Percentiles rank a stretch among this genome's conserved stretches.
Conservation (phyloP, 2,329 filamentous ascomycete species). For the Diaporthe sp. region DNA sequence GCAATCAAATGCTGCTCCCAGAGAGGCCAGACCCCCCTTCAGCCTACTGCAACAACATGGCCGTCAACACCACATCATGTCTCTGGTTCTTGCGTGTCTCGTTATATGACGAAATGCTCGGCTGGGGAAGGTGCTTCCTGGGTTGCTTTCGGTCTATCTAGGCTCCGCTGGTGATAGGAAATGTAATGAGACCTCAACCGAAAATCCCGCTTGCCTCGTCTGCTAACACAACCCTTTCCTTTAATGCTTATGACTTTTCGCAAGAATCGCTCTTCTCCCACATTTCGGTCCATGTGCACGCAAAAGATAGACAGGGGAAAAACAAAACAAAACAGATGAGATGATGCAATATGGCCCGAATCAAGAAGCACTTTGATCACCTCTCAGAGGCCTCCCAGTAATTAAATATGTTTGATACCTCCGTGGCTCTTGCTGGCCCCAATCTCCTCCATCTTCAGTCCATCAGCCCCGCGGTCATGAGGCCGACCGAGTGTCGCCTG, state of each 20-base stretch:
- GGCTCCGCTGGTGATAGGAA: slow-evolving; percentile 36
- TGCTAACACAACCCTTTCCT: slow-evolving; percentile 23
- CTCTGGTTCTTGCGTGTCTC: neutral
- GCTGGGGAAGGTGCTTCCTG: slow-evolving; percentile 34
- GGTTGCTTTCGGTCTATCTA: slow-evolving; percentile 38
- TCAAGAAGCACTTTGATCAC: slow-evolving; percentile 45
- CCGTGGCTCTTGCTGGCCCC: slow-evolving; percentile 27
- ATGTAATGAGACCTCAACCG: slow-evolving; percentile 30
- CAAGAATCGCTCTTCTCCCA: slow-evolving; percentile 34
- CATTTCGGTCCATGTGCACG: slow-evolving; percentile 33
- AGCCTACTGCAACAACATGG: no score
- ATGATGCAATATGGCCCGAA: slow-evolving; percentile 37
- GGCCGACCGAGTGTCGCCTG: neutral
- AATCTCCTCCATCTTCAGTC: slow-evolving; percentile 22
- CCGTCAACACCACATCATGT: neutral
- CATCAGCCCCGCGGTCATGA: slow-evolving; percentile 2
- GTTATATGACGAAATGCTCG: neutral
- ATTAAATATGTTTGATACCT: slow-evolving; percentile 41
- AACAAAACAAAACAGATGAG: slow-evolving; percentile 52
- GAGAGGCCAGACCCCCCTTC: neutral
- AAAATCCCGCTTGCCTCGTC: slow-evolving; percentile 20
- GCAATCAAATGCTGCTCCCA: neutral
- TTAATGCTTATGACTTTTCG: slow-evolving; percentile 36
- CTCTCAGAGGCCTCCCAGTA: slow-evolving; percentile 38
- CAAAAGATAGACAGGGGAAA: slow-evolving; percentile 43